Evolutionary conservation across 148 eudicot genomes (phyloP).

Genomic region (Rhododendron mucronatum): DNA sequence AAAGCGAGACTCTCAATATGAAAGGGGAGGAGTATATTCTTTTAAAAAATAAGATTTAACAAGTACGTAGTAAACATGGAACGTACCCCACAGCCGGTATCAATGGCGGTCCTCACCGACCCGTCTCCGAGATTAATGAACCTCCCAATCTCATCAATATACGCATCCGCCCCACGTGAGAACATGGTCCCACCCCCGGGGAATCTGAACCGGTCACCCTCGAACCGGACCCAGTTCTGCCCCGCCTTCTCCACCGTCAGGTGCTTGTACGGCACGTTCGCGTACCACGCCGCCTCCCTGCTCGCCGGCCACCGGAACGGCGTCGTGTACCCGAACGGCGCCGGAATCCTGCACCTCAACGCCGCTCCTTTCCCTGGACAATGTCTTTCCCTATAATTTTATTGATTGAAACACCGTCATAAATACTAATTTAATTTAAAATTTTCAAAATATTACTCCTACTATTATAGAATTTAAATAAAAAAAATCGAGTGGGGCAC

Average conservation of each 20-base stretch:
- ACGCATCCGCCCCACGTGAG: conserved; percentile 74
- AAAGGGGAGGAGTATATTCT: too few relatives aligned
- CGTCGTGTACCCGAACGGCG: conserved; percentile 54
- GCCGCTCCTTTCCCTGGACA: conserved; percentile 52
- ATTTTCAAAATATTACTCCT: too few relatives aligned
- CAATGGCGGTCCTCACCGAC: conserved; percentile 76
- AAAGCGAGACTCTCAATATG: too few relatives aligned
- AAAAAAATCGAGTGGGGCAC: too few relatives aligned
- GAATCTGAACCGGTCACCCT: conserved; percentile 71
- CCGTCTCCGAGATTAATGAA: conserved; percentile 57
- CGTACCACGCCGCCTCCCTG: conserved; percentile 66
- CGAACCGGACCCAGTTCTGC: conserved; percentile 89
- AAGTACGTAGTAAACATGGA: background rate
- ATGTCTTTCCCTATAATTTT: conserved; percentile 61
- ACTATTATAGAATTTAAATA: too few relatives aligned
- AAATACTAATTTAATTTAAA: too few relatives aligned
- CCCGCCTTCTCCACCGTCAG: conserved; percentile 87
- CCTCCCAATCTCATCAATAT: conserved; percentile 79
- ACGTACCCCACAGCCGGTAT: conserved; percentile 96
- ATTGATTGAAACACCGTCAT: too few relatives aligned
- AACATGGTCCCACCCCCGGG: conserved; percentile 98
- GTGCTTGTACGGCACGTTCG: conserved; percentile 90
- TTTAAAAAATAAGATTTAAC: too few relatives aligned
- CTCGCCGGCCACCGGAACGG: conserved; percentile 90
- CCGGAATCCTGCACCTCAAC: conserved; percentile 62